These are phyloP conservation scores for Vigna radiata DNA, from an alignment of 306 rosid species.

Conservation along the genomic window DNA sequence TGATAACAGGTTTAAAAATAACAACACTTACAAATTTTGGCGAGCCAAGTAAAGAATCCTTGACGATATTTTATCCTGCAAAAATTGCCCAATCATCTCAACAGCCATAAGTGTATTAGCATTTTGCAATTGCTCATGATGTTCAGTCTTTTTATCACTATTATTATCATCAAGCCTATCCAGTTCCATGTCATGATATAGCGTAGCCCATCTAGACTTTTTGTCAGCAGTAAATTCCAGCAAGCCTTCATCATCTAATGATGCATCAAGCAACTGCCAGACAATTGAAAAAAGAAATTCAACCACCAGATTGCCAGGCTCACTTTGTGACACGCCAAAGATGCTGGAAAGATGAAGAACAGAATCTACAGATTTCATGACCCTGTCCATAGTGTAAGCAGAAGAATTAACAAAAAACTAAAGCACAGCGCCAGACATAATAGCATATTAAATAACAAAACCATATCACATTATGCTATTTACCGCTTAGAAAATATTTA, in stretches of 20 bases:
- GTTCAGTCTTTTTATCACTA: slow-evolving; percentile 63
- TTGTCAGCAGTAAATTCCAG: slow-evolving; percentile 67
- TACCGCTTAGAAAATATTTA: neutral
- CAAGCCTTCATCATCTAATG: slow-evolving; percentile 87
- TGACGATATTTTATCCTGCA: slow-evolving; percentile 66
- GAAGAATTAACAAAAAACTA: slow-evolving; percentile 44
- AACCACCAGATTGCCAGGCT: slow-evolving; percentile 87
- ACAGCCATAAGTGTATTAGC: slow-evolving; percentile 72
- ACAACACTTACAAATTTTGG: slow-evolving; percentile 70
- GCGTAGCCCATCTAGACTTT: slow-evolving; percentile 71
- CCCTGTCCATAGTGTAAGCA: slow-evolving; percentile 61
- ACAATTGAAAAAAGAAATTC: slow-evolving; percentile 79
- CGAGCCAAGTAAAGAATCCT: slow-evolving; percentile 82
- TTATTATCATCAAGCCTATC: slow-evolving; percentile 58
- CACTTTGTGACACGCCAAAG: slow-evolving; percentile 71
- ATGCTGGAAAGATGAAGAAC: slow-evolving; percentile 75
- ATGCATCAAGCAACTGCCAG: slow-evolving; percentile 94
- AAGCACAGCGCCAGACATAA: slow-evolving; percentile 23
- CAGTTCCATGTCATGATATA: slow-evolving; percentile 80
- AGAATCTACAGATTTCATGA: slow-evolving; percentile 77
- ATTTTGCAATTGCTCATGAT: slow-evolving; percentile 61
- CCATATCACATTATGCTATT: neutral
- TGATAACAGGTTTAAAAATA: slow-evolving; percentile 29
- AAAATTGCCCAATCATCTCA: slow-evolving; percentile 83
- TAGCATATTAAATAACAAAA: slow-evolving; percentile 24